A percentile compares a stretch with the other conserved stretches of the same genome.
Evolutionary conservation across 2,329 filamentous ascomycete genomes (phyloP).

Genomic region (Neoarthrinium moseri): DNA sequence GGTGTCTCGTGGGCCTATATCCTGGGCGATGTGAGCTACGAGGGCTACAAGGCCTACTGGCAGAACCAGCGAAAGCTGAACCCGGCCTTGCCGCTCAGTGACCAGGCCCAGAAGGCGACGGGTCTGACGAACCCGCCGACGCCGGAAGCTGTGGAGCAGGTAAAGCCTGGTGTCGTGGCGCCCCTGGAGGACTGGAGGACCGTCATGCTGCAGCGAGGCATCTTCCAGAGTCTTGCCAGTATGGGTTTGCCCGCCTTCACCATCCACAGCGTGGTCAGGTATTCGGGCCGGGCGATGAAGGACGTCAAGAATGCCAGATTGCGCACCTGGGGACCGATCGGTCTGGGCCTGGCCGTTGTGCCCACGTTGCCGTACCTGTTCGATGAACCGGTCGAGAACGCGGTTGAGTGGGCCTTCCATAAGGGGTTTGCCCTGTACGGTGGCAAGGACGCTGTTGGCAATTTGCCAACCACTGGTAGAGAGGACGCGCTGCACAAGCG

Average conservation of each 20-base stretch:
- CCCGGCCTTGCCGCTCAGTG: constrained; percentile 59
- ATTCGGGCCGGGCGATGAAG: constrained; percentile 85
- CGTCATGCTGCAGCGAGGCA: constrained; percentile 85
- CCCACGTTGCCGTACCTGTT: constrained; percentile 83
- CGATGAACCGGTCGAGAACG: constrained; percentile 88
- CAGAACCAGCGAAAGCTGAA: constrained; percentile 76
- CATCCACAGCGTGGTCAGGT: constrained; percentile 88
- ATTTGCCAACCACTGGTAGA: constrained; percentile 52
- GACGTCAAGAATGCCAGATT: constrained; percentile 72
- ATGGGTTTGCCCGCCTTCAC: constrained; percentile 96
- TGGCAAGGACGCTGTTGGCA: constrained; percentile 55
- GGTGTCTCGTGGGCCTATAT: constrained; percentile 92
- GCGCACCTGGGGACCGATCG: constrained; percentile 87
- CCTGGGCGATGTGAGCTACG: constrained; percentile 83
- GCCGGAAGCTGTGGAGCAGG: constrained; percentile 23
- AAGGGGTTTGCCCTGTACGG: constrained; percentile 74
- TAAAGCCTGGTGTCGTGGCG: constrained; percentile 46
- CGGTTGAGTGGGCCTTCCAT: constrained; percentile 88
- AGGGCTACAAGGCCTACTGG: constrained; percentile 93
- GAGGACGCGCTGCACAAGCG: constrained; percentile 48
- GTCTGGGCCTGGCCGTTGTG: constrained; percentile 73
- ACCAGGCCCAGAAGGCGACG: constrained; percentile 46
- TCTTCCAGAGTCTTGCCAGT: constrained; percentile 87
- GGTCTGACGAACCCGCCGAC: constrained; percentile 38
- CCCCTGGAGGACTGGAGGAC: constrained; percentile 87